These are phyloP conservation scores for Zygosaccharomyces pseudorouxii DNA, from an alignment of 805 yeast genomes.

Conservation along the genomic window DNA sequence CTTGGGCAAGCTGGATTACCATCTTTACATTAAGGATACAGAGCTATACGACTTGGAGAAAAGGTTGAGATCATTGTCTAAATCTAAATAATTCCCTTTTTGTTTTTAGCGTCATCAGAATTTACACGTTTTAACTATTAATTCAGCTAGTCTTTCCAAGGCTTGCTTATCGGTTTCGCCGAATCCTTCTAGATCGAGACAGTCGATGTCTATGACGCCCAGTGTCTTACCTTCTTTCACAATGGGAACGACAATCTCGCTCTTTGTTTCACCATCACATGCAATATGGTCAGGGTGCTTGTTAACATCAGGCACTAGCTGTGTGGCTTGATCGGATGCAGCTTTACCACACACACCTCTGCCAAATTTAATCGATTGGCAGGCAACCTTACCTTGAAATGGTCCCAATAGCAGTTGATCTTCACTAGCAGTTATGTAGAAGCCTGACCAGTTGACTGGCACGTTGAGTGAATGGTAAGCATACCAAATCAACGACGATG, in stretches of 20 bases:
- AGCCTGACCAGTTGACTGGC: slow-evolving; percentile 89
- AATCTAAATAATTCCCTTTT: neutral
- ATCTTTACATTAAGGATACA: slow-evolving; percentile 6
- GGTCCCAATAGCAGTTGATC: slow-evolving; percentile 70
- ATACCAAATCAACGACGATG: slow-evolving; percentile 84
- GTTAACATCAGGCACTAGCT: slow-evolving; percentile 72
- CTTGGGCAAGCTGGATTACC: slow-evolving; percentile 19
- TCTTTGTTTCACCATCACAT: slow-evolving; percentile 90
- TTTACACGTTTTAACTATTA: slow-evolving; percentile 50
- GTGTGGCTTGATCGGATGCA: slow-evolving; percentile 54
- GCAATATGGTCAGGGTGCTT: slow-evolving; percentile 91
- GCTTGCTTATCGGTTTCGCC: slow-evolving; percentile 53
- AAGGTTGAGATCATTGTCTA: neutral
- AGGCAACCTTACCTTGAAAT: slow-evolving; percentile 94
- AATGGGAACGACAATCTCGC: slow-evolving; percentile 91
- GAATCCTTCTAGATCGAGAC: slow-evolving; percentile 61
- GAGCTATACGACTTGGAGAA: slow-evolving; percentile 8
- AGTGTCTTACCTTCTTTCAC: slow-evolving; percentile 41
- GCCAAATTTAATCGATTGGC: slow-evolving; percentile 75
- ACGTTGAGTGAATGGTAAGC: slow-evolving; percentile 61
- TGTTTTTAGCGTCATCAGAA: slow-evolving; percentile 33
- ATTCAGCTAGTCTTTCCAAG: slow-evolving; percentile 55
- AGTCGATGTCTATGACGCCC: slow-evolving; percentile 88
- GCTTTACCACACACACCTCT: slow-evolving; percentile 92
- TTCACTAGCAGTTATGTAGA: slow-evolving; percentile 48